Evolutionary conservation across 73 alveolate species (phyloP).

Genomic region (Paramecium pentaurelia): DNA sequence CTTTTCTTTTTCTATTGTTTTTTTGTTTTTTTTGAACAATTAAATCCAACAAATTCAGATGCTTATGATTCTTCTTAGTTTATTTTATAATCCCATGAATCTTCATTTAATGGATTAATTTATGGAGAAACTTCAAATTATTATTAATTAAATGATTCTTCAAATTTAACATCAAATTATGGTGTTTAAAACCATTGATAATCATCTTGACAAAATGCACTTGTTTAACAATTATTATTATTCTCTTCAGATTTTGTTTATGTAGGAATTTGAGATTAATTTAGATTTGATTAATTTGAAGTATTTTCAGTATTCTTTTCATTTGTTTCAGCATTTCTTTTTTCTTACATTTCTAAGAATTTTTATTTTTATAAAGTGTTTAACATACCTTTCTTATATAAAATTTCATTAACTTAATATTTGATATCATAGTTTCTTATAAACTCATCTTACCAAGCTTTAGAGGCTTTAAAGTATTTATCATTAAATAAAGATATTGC

Average conservation of each 20-base stretch:
- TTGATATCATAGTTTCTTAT: neutral
- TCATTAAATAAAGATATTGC: too few species aligned
- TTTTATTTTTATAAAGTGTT: neutral
- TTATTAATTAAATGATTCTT: neutral
- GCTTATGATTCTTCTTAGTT: neutral
- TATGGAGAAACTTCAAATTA: neutral
- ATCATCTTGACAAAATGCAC: neutral
- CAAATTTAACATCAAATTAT: neutral
- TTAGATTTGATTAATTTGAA: too few species aligned
- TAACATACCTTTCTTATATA: neutral
- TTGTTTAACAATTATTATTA: neutral
- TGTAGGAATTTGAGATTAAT: neutral
- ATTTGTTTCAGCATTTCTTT: neutral
- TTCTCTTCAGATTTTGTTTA: neutral
- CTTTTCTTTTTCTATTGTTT: neutral
- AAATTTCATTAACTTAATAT: neutral
- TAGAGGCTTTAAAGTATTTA: neutral
- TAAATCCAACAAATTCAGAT: neutral
- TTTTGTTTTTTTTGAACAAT: neutral
- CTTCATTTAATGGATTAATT: neutral
- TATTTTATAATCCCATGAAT: neutral
- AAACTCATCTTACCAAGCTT: conserved; percentile 8
- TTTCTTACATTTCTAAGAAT: neutral
- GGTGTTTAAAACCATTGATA: neutral
- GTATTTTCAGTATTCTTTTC: neutral